These are phyloP conservation scores for Agroathelia rolfsii DNA, from an alignment of 1,284 basidiomycete genomes.

Conservation along the genomic window DNA sequence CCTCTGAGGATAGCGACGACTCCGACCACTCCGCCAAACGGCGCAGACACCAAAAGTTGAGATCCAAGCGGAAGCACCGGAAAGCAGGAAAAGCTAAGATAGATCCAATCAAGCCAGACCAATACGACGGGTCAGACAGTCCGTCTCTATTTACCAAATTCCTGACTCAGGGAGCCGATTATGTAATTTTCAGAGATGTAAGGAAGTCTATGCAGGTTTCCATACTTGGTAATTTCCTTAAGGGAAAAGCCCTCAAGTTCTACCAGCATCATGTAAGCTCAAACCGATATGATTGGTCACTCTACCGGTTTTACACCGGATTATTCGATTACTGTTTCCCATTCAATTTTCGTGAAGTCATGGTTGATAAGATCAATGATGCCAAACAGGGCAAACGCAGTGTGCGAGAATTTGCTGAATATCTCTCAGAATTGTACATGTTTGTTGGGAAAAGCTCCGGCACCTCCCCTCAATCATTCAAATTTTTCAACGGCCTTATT, in stretches of 20 bases:
- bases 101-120: too few species aligned
- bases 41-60: too few species aligned
- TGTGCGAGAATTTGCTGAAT: conserved; percentile 13
- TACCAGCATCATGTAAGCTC: conserved; percentile 24
- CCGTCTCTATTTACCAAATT: conserved; percentile 24
- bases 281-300: conserved; percentile 14
- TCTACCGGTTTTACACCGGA: conserved; percentile 22
- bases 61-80: too few species aligned
- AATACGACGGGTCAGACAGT: too few species aligned
- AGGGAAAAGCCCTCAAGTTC: conserved; percentile 27
- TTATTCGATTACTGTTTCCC: conserved; percentile 37
- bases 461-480: too few species aligned
- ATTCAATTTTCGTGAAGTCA: conserved; percentile 20
- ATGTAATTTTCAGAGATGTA: conserved; percentile 19
- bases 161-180: conserved; percentile 19
- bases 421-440: too few species aligned
- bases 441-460: too few species aligned
- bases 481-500: too few species aligned
- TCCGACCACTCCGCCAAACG: too few species aligned
- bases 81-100: too few species aligned
- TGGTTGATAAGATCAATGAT: conserved; percentile 11
- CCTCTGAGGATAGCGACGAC: too few species aligned
- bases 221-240: conserved; percentile 21
- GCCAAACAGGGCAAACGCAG: conserved; percentile 10
- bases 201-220: conserved; percentile 14